A percentile compares a stretch with the other conserved stretches of the same genome.
phyloP scores from a whole-genome alignment of 2,329 filamentous ascomycete genomes.

The Neospermospora avenae region DNA sequence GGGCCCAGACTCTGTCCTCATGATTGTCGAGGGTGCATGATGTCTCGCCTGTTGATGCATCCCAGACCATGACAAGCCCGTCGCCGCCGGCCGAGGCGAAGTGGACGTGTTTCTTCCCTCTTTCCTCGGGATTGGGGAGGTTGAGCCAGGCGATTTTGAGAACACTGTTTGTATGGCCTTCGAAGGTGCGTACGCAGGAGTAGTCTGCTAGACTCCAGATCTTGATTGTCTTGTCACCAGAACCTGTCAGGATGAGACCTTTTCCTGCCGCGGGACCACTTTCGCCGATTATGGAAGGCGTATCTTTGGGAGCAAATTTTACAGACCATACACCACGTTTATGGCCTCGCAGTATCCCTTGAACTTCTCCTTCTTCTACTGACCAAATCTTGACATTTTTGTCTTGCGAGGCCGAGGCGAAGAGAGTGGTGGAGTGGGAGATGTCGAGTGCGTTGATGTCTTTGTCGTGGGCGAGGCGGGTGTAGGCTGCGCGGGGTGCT shows the following conservation, averaged over 20 bases:
- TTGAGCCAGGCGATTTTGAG: constrained; percentile 89
- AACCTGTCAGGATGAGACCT: constrained; percentile 83
- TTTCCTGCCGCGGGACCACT: constrained; percentile 70
- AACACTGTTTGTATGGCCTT: constrained; percentile 94
- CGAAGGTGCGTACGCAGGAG: constrained; percentile 87
- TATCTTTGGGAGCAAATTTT: constrained; percentile 77
- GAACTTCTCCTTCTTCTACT: constrained; percentile 79
- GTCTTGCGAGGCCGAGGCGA: constrained; percentile 95
- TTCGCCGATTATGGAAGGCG: constrained; percentile 69
- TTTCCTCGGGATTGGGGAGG: constrained; percentile 45
- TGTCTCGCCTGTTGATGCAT: constrained; percentile 77
- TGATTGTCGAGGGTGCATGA: constrained; percentile 95
- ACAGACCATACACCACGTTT: constrained; percentile 95
- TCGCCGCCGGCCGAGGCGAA: constrained; percentile 89
- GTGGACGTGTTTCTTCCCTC: constrained; percentile 59
- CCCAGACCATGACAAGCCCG: constrained; percentile 95
- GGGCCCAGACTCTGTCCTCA: constrained; percentile 90
- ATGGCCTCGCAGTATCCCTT: constrained; percentile 89
- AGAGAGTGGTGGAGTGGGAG: constrained; percentile 70
- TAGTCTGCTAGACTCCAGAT: constrained; percentile 94
- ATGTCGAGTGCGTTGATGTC: constrained; percentile 95
- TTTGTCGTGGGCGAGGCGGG: constrained; percentile 95
- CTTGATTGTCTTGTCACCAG: constrained; percentile 93
- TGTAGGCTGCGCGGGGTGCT: constrained; percentile 69
- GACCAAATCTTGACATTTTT: constrained; percentile 98